Conservation (phyloP, 1,139 yeast species). For the Scheffersomyces insectosa region DNA sequence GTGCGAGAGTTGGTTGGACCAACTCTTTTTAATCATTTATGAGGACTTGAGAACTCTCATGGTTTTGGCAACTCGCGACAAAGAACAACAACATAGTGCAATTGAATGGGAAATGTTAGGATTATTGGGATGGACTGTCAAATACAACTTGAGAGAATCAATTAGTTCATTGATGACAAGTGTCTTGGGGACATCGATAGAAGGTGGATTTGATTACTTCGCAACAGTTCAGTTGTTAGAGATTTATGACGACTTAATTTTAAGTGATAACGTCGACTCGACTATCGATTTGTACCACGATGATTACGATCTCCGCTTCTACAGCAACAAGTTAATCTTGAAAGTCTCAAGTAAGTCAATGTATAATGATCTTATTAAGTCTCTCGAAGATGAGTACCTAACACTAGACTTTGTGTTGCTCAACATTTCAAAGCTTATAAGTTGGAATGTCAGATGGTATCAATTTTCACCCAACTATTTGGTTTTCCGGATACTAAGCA, state of each 20-base stretch:
- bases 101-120: conserved; percentile 48
- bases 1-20: conserved; percentile 44
- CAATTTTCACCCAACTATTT: conserved; percentile 36
- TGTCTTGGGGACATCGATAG: conserved; percentile 32
- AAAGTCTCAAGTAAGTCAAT: conserved; percentile 22
- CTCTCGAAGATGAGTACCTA: conserved; percentile 30
- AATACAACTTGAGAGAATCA: conserved; percentile 39
- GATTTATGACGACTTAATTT: conserved; percentile 42
- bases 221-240: conserved; percentile 38
- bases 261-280: conserved; percentile 35
- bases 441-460: conserved; percentile 48
- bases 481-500: conserved; percentile 28
- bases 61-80: conserved; percentile 22
- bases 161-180: conserved; percentile 43
- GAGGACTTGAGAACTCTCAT: conserved; percentile 40
- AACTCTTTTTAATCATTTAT: conserved; percentile 36
- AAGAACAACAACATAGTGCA: conserved; percentile 39
- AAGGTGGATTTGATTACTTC: conserved; percentile 42
- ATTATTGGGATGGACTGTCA: conserved; percentile 42
- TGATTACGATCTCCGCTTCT: conserved; percentile 28
- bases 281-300: conserved; percentile 33
- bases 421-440: conserved; percentile 32
- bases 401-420: conserved; percentile 37
- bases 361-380: conserved; percentile 25
- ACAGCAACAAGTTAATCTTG: conserved; percentile 37